These are phyloP conservation scores for Chionographis japonica DNA, from an alignment of 106 monocot species.

Conservation along the genomic window DNA sequence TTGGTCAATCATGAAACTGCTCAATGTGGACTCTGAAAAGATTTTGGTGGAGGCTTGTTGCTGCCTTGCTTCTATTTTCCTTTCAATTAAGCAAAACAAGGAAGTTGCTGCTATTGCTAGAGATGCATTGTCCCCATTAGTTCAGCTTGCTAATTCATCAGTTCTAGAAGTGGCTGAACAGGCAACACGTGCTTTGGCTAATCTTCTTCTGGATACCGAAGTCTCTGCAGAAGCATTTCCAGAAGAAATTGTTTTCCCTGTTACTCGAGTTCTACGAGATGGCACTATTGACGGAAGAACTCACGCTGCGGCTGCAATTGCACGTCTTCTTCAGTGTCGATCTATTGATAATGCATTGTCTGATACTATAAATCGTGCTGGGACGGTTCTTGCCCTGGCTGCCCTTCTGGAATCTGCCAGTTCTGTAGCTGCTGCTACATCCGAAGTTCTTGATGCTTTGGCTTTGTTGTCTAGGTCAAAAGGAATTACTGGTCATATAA, in stretches of 20 bases:
- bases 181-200: constrained; percentile 85
- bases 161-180: constrained; percentile 83
- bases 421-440: constrained; percentile 61
- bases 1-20: constrained; percentile 60
- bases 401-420: constrained; percentile 65
- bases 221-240: constrained; percentile 47
- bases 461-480: constrained; percentile 60
- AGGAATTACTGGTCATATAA: constrained; percentile 30
- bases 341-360: constrained; percentile 36
- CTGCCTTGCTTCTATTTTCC: constrained; percentile 93
- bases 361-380: constrained; percentile 68
- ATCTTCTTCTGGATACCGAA: constrained; percentile 82
- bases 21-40: constrained; percentile 61
- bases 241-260: constrained; percentile 67
- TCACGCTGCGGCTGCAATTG: constrained; percentile 92
- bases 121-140: constrained; percentile 51
- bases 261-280: constrained; percentile 73
- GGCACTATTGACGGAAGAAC: constrained; percentile 81
- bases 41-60: constrained; percentile 48
- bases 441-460: constrained; percentile 90
- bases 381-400: constrained; percentile 81
- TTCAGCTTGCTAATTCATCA: constrained; percentile 67
- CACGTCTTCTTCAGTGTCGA: constrained; percentile 64
- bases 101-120: constrained; percentile 68
- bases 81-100: constrained; percentile 84